A percentile compares a stretch with the other conserved stretches of the same genome.
Evolutionary conservation across 2,329 filamentous ascomycete species (phyloP).

Genomic region (Apiospora arundinis): DNA sequence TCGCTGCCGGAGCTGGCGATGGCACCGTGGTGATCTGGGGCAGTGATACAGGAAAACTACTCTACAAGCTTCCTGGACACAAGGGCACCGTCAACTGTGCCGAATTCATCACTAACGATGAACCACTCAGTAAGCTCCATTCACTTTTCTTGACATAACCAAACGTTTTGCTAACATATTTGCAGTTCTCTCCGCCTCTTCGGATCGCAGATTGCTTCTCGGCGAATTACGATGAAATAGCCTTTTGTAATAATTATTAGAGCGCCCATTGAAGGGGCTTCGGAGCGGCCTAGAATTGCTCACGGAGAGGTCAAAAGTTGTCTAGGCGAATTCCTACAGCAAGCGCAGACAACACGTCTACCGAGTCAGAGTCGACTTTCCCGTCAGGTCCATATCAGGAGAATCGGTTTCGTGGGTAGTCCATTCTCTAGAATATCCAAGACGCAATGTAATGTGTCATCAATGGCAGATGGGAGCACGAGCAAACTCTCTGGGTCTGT

Average conservation of each 20-base stretch:
- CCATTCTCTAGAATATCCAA: neutral
- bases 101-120: conserved; percentile 82
- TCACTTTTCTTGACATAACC: neutral
- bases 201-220: conserved; percentile 84
- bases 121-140: conserved; percentile 80
- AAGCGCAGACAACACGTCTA: neutral
- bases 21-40: conserved; percentile 94
- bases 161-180: neutral
- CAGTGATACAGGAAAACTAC: conserved; percentile 81
- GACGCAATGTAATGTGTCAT: neutral
- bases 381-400: neutral
- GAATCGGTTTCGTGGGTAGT: neutral
- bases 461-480: neutral
- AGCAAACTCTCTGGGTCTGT: neutral
- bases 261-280: neutral
- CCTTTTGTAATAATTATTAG: neutral
- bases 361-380: neutral
- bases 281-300: neutral
- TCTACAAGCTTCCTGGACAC: conserved; percentile 95
- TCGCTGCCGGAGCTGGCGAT: conserved; percentile 89
- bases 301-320: neutral
- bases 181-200: conserved; percentile 84
- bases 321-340: neutral
- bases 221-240: conserved; percentile 75
- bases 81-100: conserved; percentile 95